Evolutionary conservation across 2,329 filamentous ascomycete species (phyloP), one percentile per base, ranked within the genome.

Genomic region (Mollisia scopiformis): DNA sequence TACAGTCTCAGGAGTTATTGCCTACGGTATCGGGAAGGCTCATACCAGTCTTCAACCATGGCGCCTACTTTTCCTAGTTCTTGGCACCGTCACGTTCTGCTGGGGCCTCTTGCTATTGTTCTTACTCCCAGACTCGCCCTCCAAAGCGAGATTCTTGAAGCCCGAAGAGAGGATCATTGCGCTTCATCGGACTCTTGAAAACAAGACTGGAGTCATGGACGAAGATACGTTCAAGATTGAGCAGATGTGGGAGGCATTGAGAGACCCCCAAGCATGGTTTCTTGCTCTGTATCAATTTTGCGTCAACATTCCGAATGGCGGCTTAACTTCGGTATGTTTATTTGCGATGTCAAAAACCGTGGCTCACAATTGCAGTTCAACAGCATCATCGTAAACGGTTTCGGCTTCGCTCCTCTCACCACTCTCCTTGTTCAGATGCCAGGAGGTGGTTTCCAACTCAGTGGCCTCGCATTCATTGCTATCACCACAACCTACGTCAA

Each of bases 331-430:
- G 10, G 43, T 47, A 47, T 14, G 43, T 16, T 16, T n/a, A 21
- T 47, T 27, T 13, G 3, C 25, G 6, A 16, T 47, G 11, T 6
- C 25, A 47, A 6, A 16, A 16, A 16, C 28, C 43, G 5, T 7
- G 2, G 14, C 43, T 47, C 23, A 47, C 43, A 47, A 14, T 14
- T 14, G 25, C 23, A 47, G 43, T 47, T 47, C 23, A 47, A 47
- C 43, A 47, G 43, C 43, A 47, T 66, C 6, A 61, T 67, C 19
- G 53, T 66, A 16, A 27, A 58, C 8, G 57, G 60, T 31, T 59
- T 80, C 0, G 66, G 67, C 0, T 78, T 88, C 55, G 76, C 85
- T 59, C 68, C 86, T 0, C 84, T 84, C 0, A 85, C 89, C 1
- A 78, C 90, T 3, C 80, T 81, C 0, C 87, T 88, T 0, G 75